Conservation (phyloP, 2,329 filamentous ascomycete species). For the Cladophialophora psammophila region DNA sequence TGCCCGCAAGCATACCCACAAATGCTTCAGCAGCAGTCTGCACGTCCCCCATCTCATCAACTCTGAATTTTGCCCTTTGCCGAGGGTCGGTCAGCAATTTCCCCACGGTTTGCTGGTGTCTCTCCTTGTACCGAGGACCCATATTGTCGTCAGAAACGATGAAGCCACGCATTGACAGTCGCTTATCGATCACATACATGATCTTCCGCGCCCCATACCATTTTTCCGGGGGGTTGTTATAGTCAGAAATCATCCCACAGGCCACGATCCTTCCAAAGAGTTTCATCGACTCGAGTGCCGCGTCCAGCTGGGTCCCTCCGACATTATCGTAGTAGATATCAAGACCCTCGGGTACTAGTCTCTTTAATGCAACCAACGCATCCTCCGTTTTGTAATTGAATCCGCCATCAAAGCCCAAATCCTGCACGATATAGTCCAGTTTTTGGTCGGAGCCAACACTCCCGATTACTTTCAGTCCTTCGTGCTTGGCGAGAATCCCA, state of each 20-base stretch:
- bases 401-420: constrained; percentile 73
- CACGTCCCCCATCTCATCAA: no score
- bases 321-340: constrained; percentile 87
- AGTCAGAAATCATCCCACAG: background rate
- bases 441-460: constrained; percentile 83
- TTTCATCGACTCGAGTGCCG: constrained; percentile 70
- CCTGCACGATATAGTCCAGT: constrained; percentile 72
- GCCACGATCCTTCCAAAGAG: constrained; percentile 65
- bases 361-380: constrained; percentile 69
- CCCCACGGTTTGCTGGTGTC: no score
- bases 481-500: constrained; percentile 82
- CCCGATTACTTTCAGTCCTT: constrained; percentile 81
- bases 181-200: no score
- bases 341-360: constrained; percentile 78
- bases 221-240: no score
- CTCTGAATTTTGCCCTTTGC: no score
- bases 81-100: no score
- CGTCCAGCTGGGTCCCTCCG: constrained; percentile 65
- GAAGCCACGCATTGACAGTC: no score
- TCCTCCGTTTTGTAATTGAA: constrained; percentile 90
- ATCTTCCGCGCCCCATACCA: no score
- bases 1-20: no score
- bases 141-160: no score
- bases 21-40: no score
- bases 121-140: no score